phyloP scores from a whole-genome alignment of 441 rosid genomes.

The Eutrema salsugineum region DNA sequence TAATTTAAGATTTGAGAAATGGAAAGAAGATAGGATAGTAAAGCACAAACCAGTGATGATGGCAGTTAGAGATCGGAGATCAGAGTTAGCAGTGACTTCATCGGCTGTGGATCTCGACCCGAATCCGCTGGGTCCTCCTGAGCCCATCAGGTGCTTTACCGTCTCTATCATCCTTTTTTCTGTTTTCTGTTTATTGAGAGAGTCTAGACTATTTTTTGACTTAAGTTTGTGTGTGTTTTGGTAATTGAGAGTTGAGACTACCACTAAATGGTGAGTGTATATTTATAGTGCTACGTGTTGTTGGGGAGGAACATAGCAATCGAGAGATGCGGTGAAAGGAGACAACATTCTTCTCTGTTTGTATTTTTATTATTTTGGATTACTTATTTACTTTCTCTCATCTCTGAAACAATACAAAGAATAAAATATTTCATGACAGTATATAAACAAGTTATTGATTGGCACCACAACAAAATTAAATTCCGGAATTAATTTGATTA shows the following conservation, averaged over 20 bases:
- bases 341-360: constrained; percentile 15
- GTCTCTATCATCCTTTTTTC: constrained; percentile 52
- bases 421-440: neutral
- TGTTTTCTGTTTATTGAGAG: too few relatives aligned
- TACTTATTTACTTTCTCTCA: neutral
- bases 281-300: constrained; percentile 29
- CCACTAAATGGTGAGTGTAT: too few relatives aligned
- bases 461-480: neutral
- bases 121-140: constrained; percentile 68
- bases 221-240: too few relatives aligned
- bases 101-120: constrained; percentile 92
- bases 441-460: neutral
- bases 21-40: neutral
- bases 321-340: constrained; percentile 7
- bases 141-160: constrained; percentile 71
- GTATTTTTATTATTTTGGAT: neutral
- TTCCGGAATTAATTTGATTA: neutral
- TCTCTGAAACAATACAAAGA: too few relatives aligned
- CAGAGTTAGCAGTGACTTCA: constrained; percentile 47
- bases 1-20: too few relatives aligned
- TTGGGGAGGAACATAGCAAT: constrained; percentile 11
- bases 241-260: too few relatives aligned
- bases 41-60: constrained; percentile 69
- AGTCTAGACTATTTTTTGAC: too few relatives aligned
- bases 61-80: constrained; percentile 65